Evolutionary conservation across 1,139 yeast genomes (phyloP).

Genomic region (Wickerhamomyces sp.): DNA sequence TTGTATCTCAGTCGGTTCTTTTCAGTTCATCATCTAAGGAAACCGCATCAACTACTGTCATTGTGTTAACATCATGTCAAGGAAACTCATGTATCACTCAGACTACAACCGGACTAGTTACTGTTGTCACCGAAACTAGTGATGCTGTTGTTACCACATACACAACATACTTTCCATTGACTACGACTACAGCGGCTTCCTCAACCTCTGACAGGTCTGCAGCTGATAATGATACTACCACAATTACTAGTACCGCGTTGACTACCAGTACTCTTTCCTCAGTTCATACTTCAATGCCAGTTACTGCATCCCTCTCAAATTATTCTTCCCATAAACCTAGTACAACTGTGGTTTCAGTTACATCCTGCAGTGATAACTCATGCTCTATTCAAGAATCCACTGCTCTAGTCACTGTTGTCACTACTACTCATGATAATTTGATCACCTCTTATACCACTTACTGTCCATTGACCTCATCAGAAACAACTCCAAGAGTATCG

Average conservation of each 20-base stretch:
- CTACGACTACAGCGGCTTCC: background rate
- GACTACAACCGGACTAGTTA: slow-evolving; percentile 3
- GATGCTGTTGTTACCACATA: slow-evolving; percentile 24
- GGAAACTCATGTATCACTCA: slow-evolving; percentile 1
- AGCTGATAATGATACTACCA: too few relatives aligned
- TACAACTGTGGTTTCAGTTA: slow-evolving; percentile 6
- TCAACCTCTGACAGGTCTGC: too few relatives aligned
- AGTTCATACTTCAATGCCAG: too few relatives aligned
- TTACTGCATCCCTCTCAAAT: too few relatives aligned
- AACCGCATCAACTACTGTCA: background rate
- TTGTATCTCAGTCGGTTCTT: too few relatives aligned
- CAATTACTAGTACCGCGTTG: background rate
- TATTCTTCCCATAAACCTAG: too few relatives aligned
- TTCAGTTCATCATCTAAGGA: background rate
- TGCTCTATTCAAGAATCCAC: slow-evolving; percentile 23
- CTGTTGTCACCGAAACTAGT: slow-evolving; percentile 19
- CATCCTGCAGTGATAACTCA: slow-evolving; percentile 12
- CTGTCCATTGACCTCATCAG: slow-evolving; percentile 21
- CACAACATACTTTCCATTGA: slow-evolving; percentile 30
- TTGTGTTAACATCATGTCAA: background rate
- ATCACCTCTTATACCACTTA: slow-evolving; percentile 23
- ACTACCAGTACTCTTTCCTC: background rate
- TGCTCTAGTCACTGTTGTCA: slow-evolving; percentile 5
- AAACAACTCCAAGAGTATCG: background rate
- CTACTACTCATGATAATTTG: slow-evolving; percentile 12